Base-by-base conservation (phyloP, 2,329 filamentous ascomycete species). In the Rutstroemia sp. region DNA sequence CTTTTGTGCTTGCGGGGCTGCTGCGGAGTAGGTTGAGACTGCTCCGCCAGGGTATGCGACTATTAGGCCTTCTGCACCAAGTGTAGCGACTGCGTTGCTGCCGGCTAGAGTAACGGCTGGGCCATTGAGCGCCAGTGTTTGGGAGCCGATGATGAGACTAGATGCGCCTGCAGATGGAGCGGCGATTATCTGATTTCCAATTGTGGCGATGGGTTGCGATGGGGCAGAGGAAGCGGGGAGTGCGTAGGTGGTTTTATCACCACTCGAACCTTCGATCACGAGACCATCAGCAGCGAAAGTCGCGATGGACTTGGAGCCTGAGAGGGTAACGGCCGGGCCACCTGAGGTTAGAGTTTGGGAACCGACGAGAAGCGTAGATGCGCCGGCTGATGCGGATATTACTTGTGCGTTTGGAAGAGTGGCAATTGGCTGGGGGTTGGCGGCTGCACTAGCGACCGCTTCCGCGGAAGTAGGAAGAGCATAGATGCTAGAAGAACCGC, bases 201-300 rank as follows among this genome's bases (percentile, higher is more conserved):
- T 21, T 9, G 42, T 48, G 14, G 9, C 16, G 21, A 27, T 12
- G 2, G 30, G 5, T 19, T 27, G 25, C 12, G 39, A 19, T 21
- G 21, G 45, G 5, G 39, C 14, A 41, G 25, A 23, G 25, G 51
- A 14, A 9, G 51, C 38, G 34, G 59, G 51, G 21, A 60, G 23
- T 12, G 56, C 42, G 25, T 48, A 57, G 4, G 57, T 51, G 16
- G 57, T 57, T 6, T 55, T 53, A 5, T 17, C 12, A 4, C 61
- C 58, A n/a, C 56, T 51, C 6, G 60, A 47, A 47, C 57, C 58
- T 39, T 63, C 54, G 4, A 63, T 19, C 4, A 63, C 34, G 0
- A 63, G 25, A 4, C 57, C 61, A 1, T 50, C 16, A 27, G 57
- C 21, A 1, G 57, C 57, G 4, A 62, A 45, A 47, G 39, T 57